Conservation (phyloP, 441 rosid species). For the Lepidium campestre region DNA sequence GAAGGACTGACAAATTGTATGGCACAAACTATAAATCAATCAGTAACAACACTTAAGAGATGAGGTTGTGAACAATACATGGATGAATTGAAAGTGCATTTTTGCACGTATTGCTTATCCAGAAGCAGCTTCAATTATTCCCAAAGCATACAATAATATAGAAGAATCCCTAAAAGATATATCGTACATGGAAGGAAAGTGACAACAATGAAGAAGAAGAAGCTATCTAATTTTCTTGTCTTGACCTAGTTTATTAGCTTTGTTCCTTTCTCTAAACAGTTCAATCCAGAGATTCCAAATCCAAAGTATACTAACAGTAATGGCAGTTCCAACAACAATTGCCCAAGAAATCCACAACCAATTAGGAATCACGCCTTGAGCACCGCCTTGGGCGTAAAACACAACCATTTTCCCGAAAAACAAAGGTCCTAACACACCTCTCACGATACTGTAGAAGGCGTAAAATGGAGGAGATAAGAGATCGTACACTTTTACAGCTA, state of each 20-base stretch:
- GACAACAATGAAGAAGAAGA: neutral
- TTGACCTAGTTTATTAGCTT: neutral
- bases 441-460: constrained; percentile 57
- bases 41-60: neutral
- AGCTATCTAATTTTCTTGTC: constrained; percentile 20
- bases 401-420: constrained; percentile 62
- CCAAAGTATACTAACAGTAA: constrained; percentile 76
- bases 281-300: constrained; percentile 71
- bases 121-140: constrained; percentile 2
- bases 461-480: constrained; percentile 72
- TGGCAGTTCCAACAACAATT: constrained; percentile 56
- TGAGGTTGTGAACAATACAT: neutral
- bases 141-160: neutral
- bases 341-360: constrained; percentile 95
- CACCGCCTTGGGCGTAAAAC: constrained; percentile 50
- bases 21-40: neutral
- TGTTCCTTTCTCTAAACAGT: constrained; percentile 42
- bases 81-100: neutral
- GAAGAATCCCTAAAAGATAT: neutral
- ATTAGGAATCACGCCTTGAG: constrained; percentile 51
- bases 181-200: constrained; percentile 7
- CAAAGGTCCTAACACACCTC: constrained; percentile 66
- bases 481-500: constrained; percentile 50
- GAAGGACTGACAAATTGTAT: neutral
- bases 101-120: neutral